Conservation (phyloP, 441 rosid species). For the Corymbia calophylla region DNA sequence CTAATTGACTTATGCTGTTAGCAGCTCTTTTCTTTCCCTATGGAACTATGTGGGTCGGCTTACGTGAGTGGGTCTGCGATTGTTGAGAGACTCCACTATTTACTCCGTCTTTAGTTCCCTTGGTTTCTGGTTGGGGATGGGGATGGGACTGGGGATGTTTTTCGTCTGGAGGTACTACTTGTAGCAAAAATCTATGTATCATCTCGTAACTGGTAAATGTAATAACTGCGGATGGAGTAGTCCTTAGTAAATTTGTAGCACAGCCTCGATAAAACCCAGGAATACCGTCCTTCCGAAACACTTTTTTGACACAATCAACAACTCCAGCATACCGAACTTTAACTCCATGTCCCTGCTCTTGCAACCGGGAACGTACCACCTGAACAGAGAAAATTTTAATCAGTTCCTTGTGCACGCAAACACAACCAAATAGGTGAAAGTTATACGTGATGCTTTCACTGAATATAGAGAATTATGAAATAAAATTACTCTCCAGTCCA, state of each 20-base stretch:
- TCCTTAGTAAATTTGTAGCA: constrained; percentile 85
- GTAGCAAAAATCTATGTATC: constrained; percentile 54
- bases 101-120: constrained; percentile 18
- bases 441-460: neutral
- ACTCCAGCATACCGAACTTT: constrained; percentile 54
- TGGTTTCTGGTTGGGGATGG: constrained; percentile 3
- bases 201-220: constrained; percentile 92
- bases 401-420: neutral
- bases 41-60: constrained; percentile 32
- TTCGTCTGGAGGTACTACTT: constrained; percentile 30
- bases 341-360: constrained; percentile 79
- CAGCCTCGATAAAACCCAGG: constrained; percentile 94
- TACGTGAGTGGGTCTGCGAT: constrained; percentile 32
- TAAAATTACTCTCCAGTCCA: neutral
- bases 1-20: constrained; percentile 5
- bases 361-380: constrained; percentile 97
- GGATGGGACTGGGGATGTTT: constrained; percentile 21
- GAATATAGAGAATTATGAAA: neutral
- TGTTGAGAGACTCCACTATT: constrained; percentile 10
- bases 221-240: constrained; percentile 88
- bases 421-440: neutral
- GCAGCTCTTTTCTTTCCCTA: constrained; percentile 35
- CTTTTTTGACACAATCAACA: constrained; percentile 71
- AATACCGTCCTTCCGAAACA: constrained; percentile 61
- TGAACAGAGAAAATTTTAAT: constrained; percentile 16